phyloP scores from a whole-genome alignment of 2,329 filamentous ascomycete species.

The Chalaropsis thielavioides region DNA sequence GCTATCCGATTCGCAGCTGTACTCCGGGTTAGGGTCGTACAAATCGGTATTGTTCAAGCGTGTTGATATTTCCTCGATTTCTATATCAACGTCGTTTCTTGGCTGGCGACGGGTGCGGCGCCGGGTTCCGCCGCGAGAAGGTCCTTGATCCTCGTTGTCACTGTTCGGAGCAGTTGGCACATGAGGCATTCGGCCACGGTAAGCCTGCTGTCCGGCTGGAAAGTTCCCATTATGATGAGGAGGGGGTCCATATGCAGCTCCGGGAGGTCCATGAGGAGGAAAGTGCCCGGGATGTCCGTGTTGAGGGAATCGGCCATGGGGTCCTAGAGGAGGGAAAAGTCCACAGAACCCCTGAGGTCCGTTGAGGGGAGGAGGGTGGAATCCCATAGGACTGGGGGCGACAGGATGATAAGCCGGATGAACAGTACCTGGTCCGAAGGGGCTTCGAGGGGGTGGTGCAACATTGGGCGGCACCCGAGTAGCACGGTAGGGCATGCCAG shows the following conservation, averaged over 20 bases:
- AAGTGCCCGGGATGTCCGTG: not conserved
- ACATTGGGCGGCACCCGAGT: not conserved
- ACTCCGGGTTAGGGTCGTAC: not conserved
- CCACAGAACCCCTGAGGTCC: not conserved
- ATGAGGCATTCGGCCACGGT: not conserved
- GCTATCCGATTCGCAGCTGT: not conserved
- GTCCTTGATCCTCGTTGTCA: not conserved
- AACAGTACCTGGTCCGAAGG: not conserved
- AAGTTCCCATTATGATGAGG: not conserved
- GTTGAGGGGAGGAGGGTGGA: not conserved
- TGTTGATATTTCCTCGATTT: not conserved
- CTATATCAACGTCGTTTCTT: not conserved
- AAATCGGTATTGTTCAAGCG: not conserved
- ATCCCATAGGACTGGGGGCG: not conserved
- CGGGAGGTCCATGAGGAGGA: not conserved
- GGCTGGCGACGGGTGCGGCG: not conserved
- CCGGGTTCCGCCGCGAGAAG: too few relatives aligned
- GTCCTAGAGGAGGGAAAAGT: not conserved
- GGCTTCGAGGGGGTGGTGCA: not conserved
- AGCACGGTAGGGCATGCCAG: not conserved
- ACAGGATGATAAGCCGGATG: not conserved
- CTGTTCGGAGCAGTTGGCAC: not conserved
- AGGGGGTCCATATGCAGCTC: not conserved
- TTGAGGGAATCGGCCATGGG: not conserved
- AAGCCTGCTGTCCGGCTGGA: not conserved